phyloP scores from a whole-genome alignment of 306 rosid species.

The Biancaea sappan region DNA sequence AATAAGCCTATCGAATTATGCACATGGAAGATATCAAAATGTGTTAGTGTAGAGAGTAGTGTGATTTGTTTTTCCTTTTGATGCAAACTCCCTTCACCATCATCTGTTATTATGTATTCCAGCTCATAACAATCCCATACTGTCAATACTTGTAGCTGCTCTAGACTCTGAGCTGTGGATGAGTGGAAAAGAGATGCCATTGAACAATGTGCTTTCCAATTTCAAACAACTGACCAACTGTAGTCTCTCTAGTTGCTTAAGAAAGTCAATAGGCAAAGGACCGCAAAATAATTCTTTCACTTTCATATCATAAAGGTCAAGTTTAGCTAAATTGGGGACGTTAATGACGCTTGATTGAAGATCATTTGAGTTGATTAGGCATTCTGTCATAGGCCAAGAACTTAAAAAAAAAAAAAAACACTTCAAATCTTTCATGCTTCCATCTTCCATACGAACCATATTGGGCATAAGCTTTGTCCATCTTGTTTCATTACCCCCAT shows the following conservation, averaged over 20 bases:
- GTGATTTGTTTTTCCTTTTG: neutral
- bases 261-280: neutral
- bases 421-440: neutral
- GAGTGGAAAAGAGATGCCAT: neutral
- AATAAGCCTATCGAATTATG: too few species aligned
- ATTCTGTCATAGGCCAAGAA: neutral
- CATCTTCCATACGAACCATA: constrained; percentile 1
- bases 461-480: constrained; percentile 28
- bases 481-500: neutral
- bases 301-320: neutral
- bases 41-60: too few species aligned
- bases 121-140: neutral
- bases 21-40: too few species aligned
- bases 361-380: neutral
- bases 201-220: neutral
- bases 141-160: neutral
- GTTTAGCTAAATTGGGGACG: constrained; percentile 15
- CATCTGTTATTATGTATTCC: constrained; percentile 16
- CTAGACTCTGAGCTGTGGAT: constrained; percentile 9
- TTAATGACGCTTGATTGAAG: neutral
- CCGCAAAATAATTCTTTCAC: neutral
- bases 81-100: neutral
- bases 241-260: neutral
- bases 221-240: neutral
- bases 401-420: accelerated